Base-by-base conservation (phyloP, 345 rosid species). In the Arabis alpina region DNA sequence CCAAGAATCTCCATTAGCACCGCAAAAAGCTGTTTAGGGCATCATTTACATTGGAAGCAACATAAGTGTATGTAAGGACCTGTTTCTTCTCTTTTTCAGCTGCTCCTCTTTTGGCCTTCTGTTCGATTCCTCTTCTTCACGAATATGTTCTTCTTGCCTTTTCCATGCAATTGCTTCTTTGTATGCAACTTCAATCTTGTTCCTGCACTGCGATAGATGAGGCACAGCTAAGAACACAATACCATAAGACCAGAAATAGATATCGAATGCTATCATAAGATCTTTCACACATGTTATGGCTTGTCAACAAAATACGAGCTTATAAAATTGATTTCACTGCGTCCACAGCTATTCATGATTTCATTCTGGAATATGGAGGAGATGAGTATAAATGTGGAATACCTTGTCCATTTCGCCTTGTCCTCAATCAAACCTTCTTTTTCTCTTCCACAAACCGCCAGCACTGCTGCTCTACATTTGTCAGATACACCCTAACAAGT, bases 131-230 rank as follows among this genome's bases (percentile, higher is more conserved):
- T 93, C 97, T 81, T 93, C 98, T 80, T 91, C 96, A 60, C 96
- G 96, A 54, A 93, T 93, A 68, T 91, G 88, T 81, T 91, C 96
- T 69, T 93, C 98, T 78, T 93, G 98, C 84, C 88, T 86, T 80
- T 80, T 86, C 84, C 84, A 79, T 54, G 98, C 96, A 80, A 89
- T 89, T 40, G 96, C 93, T 80, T 93, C 98, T 89, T 89, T 92
- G 76, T 93, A 89, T 60, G 98, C 85, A 80, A 79, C 89, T 79
- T 91, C 95, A 78, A 91, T 86, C 77, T 88, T 91, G 76, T 83
- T 85, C 83, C 97, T 91, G 85, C 54, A 81, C 3, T 73, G 44
- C 53, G 24, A 49, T 47, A 56, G 43, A 64, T 73, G 77, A 73
- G 77, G 37, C 58, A 65, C 57, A 40, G 66, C 32, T 45, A 58